These are phyloP conservation scores for Ophiostoma montium DNA, from an alignment of 2,329 filamentous ascomycete genomes.

Conservation along the genomic window DNA sequence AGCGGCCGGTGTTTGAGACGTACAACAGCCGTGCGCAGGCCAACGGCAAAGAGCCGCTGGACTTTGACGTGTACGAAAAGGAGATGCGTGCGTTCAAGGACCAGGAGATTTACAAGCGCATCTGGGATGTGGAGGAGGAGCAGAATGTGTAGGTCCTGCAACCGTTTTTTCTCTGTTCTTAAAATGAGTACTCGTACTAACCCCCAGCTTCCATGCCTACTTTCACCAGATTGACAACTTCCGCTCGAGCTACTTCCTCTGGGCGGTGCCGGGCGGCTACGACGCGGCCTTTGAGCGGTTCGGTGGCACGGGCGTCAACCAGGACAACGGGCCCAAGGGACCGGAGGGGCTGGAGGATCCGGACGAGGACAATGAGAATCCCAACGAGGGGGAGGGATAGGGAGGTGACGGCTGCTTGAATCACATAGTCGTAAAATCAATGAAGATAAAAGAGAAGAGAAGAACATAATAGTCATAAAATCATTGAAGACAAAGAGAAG, in stretches of 20 bases:
- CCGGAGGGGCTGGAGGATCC: slow-evolving; percentile 26
- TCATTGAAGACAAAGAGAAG: no score
- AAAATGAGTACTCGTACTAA: not conserved
- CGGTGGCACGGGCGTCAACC: slow-evolving; percentile 13
- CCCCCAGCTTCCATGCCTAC: slow-evolving; percentile 56
- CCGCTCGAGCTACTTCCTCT: slow-evolving; percentile 57
- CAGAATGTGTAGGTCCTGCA: slow-evolving; percentile 78
- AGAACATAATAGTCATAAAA: no score
- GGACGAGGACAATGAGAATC: slow-evolving; percentile 33
- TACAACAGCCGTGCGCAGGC: slow-evolving; percentile 65
- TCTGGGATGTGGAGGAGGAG: slow-evolving; percentile 79
- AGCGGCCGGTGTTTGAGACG: slow-evolving; percentile 77
- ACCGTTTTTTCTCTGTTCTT: not conserved
- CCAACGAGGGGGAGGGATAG: slow-evolving; percentile 14
- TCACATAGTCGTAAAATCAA: no score
- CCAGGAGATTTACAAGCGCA: slow-evolving; percentile 77
- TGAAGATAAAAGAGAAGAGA: no score
- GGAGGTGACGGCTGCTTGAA: no score
- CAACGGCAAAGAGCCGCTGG: slow-evolving; percentile 19
- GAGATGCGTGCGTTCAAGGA: slow-evolving; percentile 85
- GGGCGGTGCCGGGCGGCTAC: slow-evolving; percentile 56
- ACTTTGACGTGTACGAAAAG: slow-evolving; percentile 31
- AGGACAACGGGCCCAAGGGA: not conserved
- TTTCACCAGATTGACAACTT: slow-evolving; percentile 70
- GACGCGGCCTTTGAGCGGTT: slow-evolving; percentile 38